These are phyloP conservation scores for Planoprotostelium fungivorum DNA, from an alignment of 78 protist species.

Conservation along the genomic window DNA sequence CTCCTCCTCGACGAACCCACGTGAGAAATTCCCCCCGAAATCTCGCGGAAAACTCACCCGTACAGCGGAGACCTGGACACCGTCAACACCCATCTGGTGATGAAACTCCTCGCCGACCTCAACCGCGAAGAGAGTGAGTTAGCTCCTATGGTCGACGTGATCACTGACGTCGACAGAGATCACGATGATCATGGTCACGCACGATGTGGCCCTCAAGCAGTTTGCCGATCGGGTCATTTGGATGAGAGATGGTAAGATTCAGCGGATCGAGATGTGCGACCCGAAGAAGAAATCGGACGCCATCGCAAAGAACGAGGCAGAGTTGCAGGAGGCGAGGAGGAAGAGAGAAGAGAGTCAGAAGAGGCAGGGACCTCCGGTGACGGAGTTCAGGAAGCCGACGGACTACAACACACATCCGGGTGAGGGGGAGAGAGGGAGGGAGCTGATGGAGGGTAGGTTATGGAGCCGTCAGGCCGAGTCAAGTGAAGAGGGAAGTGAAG, in stretches of 20 bases:
- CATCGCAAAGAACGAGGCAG: conserved; percentile 22
- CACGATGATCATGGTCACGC: conserved; percentile 95
- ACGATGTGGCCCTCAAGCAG: conserved; percentile 84
- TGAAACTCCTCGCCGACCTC: conserved; percentile 79
- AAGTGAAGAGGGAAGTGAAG: no score
- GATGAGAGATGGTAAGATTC: conserved; percentile 90
- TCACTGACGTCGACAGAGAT: conserved; percentile 29
- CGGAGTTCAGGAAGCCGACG: conserved; percentile 42
- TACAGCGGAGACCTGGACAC: conserved; percentile 89
- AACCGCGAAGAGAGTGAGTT: conserved; percentile 48
- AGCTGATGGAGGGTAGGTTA: no score
- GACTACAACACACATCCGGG: conserved; percentile 31
- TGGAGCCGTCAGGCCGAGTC: no score
- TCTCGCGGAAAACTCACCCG: background rate
- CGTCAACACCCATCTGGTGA: conserved; percentile 79
- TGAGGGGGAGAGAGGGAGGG: no score
- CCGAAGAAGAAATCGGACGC: conserved; percentile 8
- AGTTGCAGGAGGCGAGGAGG: conserved; percentile 7
- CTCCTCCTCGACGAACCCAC: conserved; percentile 95
- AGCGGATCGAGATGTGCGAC: conserved; percentile 37
- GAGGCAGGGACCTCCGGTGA: background rate
- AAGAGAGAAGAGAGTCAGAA: background rate
- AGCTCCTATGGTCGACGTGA: background rate
- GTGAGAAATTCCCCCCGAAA: conserved; percentile 11
- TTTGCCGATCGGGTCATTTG: conserved; percentile 84